Conservation (phyloP, 768 basidiomycete species). For the Boletellus ananiceps region DNA sequence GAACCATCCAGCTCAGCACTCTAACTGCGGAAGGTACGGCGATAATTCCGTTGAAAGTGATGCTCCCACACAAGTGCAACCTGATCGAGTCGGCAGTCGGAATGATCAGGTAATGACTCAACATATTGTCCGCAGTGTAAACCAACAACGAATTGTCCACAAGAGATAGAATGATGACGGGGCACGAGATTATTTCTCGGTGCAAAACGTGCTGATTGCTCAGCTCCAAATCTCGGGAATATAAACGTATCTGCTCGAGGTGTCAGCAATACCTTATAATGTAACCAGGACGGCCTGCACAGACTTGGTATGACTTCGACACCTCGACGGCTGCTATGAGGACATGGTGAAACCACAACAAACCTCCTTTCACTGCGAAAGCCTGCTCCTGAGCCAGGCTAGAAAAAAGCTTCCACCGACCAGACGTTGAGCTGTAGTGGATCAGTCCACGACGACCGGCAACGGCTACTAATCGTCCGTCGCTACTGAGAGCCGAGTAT, state of each 20-base stretch:
- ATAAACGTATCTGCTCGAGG: constrained; percentile 71
- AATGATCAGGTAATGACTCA: constrained; percentile 88
- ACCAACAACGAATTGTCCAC: constrained; percentile 94
- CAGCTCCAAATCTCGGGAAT: constrained; percentile 88
- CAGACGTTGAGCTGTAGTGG: constrained; percentile 92
- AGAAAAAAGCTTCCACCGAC: constrained; percentile 90
- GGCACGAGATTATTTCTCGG: constrained; percentile 68
- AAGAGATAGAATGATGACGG: constrained; percentile 82
- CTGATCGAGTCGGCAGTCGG: constrained; percentile 80
- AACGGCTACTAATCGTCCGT: constrained; percentile 88
- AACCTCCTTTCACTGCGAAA: constrained; percentile 83
- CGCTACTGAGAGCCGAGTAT: constrained; percentile 85
- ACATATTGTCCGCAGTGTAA: constrained; percentile 90
- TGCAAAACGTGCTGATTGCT: constrained; percentile 79
- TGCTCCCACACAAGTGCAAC: constrained; percentile 89
- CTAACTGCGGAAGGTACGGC: constrained; percentile 78
- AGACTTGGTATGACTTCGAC: constrained; percentile 70
- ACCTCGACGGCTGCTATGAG: constrained; percentile 87
- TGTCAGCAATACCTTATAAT: background rate
- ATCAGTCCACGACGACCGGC: constrained; percentile 88
- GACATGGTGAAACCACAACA: constrained; percentile 96
- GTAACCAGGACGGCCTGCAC: constrained; percentile 12
- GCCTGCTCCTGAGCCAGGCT: constrained; percentile 80
- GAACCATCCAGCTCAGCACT: constrained; percentile 96
- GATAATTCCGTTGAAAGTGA: constrained; percentile 89